Evolutionary conservation across 345 rosid genomes (phyloP), one percentile per base, ranked within the genome.

Genomic region (Moricandia moricandioides): DNA sequence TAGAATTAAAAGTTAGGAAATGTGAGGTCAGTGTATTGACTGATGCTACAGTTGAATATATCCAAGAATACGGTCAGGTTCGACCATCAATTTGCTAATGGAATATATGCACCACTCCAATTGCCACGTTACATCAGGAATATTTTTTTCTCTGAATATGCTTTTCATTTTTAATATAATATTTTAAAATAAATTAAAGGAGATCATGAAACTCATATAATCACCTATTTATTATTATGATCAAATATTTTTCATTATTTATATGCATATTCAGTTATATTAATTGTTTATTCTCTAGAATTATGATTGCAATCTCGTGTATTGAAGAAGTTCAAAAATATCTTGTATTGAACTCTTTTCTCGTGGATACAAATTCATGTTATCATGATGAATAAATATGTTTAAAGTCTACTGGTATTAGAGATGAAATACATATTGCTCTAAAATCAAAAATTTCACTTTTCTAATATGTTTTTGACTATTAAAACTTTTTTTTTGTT

Each of bases 31-130:
- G 30, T 12, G 18, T 18, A 60, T 67, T 74, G 78, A 72, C 81
- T 40, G 74, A 67, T 67, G 81, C 81, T 78, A 72, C 81, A 67
- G 70, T 78, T 62, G 81, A 67, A 78, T 43, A 40, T 67, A 43
- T 37, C 81, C 74, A 40, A 72, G 33, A 78, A 67, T 54, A 72
- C 54, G 78, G 74, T 62, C 74, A 78, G 78, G 65, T 78, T 65
- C 81, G 69, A 72, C 14, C 60, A 67, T 24, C 73, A 63, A 72
- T 51, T 51, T 78, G 69, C 74, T 49, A n/a, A 78, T 65, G 54
- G 65, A 72, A 78, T 78, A 77, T 58, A 27, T 24, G 29, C 6
- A 66, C 77, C 74, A 72, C 65, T 67, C 69, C 39, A 66, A 61
- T 24, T 72, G 78, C 78, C 81, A 78, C 81, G 74, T 78, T 69